These are phyloP conservation scores for Miscanthus sacchariflorus DNA, from an alignment of 202 grass and related monocot species.

Conservation along the genomic window DNA sequence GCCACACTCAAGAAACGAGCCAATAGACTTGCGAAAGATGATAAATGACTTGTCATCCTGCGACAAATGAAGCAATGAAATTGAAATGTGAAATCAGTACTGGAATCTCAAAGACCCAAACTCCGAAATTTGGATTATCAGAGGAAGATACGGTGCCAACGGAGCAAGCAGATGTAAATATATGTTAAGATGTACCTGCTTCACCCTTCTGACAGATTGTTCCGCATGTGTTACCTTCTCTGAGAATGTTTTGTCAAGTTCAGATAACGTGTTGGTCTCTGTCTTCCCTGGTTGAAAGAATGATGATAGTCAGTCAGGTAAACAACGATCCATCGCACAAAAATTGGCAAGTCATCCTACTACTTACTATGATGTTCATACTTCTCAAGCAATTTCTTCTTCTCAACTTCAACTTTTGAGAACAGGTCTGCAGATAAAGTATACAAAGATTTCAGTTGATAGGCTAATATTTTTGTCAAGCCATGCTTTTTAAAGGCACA, in stretches of 20 bases:
- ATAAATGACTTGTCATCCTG: conserved; percentile 80
- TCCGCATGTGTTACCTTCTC: conserved; percentile 65
- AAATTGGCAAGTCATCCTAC: conserved; percentile 11
- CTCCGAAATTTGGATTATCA: background rate
- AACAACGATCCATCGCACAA: background rate
- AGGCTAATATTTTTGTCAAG: conserved; percentile 20
- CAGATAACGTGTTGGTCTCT: conserved; percentile 56
- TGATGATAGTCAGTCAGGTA: conserved; percentile 24
- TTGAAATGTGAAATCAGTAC: background rate
- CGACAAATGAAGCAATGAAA: conserved; percentile 22
- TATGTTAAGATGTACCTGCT: conserved; percentile 56
- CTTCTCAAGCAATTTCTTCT: conserved; percentile 62
- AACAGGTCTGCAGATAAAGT: conserved; percentile 66
- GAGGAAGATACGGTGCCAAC: background rate
- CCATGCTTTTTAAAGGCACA: background rate
- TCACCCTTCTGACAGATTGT: conserved; percentile 68
- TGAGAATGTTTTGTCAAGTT: conserved; percentile 63
- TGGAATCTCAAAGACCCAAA: background rate
- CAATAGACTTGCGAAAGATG: conserved; percentile 80
- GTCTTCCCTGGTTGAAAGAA: conserved; percentile 56
- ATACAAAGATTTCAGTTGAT: conserved; percentile 22
- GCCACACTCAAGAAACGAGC: conserved; percentile 64
- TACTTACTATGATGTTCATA: conserved; percentile 81
- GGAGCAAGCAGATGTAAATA: conserved; percentile 14
- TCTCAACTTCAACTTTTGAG: conserved; percentile 84